These are phyloP conservation scores for Sclerotinia borealis DNA, from an alignment of 2,329 filamentous ascomycete species.

Conservation along the genomic window DNA sequence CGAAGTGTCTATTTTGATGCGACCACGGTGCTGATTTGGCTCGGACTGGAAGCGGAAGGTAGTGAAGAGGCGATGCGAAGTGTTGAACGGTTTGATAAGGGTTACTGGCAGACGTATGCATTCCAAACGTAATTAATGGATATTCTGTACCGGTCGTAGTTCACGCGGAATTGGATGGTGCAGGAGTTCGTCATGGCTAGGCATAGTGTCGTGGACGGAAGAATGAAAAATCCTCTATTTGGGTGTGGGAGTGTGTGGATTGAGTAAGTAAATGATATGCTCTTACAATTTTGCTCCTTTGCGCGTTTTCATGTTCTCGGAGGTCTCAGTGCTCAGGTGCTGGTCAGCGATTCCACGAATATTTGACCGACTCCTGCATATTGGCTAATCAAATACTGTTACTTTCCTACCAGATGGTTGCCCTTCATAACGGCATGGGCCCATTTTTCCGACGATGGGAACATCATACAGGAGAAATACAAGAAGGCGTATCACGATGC, in stretches of 20 bases:
- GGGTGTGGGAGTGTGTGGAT: conserved; percentile 6
- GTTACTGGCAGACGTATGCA: not conserved
- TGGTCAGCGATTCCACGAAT: too few relatives aligned
- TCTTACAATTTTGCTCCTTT: too few relatives aligned
- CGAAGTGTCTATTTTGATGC: conserved; percentile 20
- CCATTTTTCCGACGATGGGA: not conserved
- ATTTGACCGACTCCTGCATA: too few relatives aligned
- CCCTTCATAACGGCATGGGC: conserved; percentile 8
- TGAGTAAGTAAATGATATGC: not conserved
- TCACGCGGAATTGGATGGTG: conserved; percentile 15
- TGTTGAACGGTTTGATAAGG: not conserved
- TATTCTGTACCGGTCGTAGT: conserved; percentile 8
- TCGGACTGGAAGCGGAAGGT: conserved; percentile 1
- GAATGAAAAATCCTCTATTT: conserved; percentile 7
- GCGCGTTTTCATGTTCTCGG: too few relatives aligned
- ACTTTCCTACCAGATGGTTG: not conserved
- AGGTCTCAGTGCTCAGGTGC: too few relatives aligned
- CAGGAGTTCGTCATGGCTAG: conserved; percentile 12
- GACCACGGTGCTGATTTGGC: conserved; percentile 8
- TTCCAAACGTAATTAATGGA: conserved; percentile 3
- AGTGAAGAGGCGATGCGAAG: conserved; percentile 6
- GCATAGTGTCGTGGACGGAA: not conserved
- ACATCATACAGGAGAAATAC: not conserved
- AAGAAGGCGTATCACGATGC: not conserved
- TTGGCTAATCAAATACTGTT: not conserved